Evolutionary conservation across 2,329 filamentous ascomycete species (phyloP).

Genomic region (Aspergillus aculeatus): DNA sequence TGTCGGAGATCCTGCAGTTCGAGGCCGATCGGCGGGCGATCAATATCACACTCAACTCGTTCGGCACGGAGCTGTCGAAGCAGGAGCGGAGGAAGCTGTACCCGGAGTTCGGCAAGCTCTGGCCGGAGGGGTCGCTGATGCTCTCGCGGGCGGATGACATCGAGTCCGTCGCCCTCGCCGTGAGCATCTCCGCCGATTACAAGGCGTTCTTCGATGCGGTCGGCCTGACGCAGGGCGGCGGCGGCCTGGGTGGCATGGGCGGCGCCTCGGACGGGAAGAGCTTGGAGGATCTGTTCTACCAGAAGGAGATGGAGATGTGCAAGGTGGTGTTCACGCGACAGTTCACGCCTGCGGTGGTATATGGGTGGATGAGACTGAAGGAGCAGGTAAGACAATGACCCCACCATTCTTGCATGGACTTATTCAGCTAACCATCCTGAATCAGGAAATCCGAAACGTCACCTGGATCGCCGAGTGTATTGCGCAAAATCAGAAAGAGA

Average conservation of each 20-base stretch:
- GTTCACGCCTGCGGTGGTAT: conserved; percentile 92
- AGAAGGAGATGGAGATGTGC: conserved; percentile 98
- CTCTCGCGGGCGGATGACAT: conserved; percentile 91
- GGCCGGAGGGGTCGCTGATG: conserved; percentile 93
- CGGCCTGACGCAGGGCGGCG: conserved; percentile 71
- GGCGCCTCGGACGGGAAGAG: conserved; percentile 80
- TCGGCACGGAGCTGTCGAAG: conserved; percentile 94
- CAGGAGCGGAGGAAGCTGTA: conserved; percentile 94
- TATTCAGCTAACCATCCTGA: too few relatives aligned
- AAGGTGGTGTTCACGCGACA: conserved; percentile 94
- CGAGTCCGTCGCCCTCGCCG: conserved; percentile 87
- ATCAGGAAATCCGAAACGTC: conserved; percentile 96
- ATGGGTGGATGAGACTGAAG: conserved; percentile 94
- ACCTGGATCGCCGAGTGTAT: conserved; percentile 99
- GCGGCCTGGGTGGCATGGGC: conserved; percentile 74
- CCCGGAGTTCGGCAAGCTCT: conserved; percentile 83
- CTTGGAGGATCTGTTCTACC: conserved; percentile 96
- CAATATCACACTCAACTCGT: conserved; percentile 98
- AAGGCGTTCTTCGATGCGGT: conserved; percentile 94
- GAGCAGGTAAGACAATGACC: conserved; percentile 71
- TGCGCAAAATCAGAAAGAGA: conserved; percentile 98
- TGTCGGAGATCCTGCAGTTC: conserved; percentile 94
- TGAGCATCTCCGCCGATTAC: conserved; percentile 91
- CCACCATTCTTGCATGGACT: too few relatives aligned
- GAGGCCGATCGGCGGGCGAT: conserved; percentile 95